A percentile compares a stretch with the other conserved stretches of the same genome.
phyloP scores from a whole-genome alignment of 2,329 filamentous ascomycete species.

The Fusarium brevicatenulatum region DNA sequence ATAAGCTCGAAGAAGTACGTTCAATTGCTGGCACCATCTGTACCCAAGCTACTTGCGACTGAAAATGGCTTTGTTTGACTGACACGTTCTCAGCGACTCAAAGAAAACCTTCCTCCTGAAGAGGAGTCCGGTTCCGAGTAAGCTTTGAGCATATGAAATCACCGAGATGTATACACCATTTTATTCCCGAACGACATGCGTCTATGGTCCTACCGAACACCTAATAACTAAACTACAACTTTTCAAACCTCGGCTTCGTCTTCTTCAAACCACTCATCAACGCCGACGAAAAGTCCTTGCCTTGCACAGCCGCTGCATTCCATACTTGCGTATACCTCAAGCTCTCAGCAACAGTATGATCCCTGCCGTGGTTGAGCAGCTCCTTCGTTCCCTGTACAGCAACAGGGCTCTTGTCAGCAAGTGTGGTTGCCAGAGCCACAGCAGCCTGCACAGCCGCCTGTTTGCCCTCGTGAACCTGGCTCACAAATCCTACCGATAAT shows the following conservation, averaged over 20 bases:
- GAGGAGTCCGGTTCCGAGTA: conserved; percentile 65
- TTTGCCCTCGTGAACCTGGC: conserved; percentile 71
- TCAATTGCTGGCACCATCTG: background rate
- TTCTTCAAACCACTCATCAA: conserved; percentile 81
- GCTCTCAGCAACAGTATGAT: conserved; percentile 80
- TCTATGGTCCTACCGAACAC: background rate
- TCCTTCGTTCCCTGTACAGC: conserved; percentile 90
- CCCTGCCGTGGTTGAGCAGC: conserved; percentile 82
- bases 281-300: conserved; percentile 78
- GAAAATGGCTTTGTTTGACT: conserved; percentile 4
- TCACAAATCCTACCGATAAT: conserved; percentile 74
- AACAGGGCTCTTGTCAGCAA: conserved; percentile 86
- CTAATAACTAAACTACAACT: conserved; percentile 67
- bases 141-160: background rate
- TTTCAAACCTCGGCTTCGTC: conserved; percentile 83
- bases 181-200: background rate
- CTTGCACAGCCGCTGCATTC: conserved; percentile 87
- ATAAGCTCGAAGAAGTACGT: conserved; percentile 72
- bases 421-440: conserved; percentile 68
- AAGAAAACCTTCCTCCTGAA: conserved; percentile 61
- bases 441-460: conserved; percentile 69
- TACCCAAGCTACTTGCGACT: background rate
- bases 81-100: conserved; percentile 54
- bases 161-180: background rate
- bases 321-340: conserved; percentile 86